phyloP scores from a whole-genome alignment of 495 filamentous ascomycete species.

The Podospora bellae-mahoneyi region DNA sequence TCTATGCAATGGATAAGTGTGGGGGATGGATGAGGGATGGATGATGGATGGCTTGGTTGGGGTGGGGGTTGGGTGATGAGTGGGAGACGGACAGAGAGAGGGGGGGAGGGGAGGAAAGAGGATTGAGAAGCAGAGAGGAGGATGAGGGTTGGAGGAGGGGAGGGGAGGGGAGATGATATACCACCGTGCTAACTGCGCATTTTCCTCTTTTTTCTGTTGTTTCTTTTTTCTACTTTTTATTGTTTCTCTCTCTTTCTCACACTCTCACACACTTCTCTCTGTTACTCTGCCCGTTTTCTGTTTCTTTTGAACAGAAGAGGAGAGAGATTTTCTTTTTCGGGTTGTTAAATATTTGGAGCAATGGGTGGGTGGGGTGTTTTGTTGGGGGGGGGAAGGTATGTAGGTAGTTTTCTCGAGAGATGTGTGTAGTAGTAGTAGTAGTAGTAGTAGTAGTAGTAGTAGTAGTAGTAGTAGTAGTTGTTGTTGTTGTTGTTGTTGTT shows the following conservation, averaged over 20 bases:
- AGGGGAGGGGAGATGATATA: conserved; percentile 9
- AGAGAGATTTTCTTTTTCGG: too few relatives aligned
- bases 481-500: too few relatives aligned
- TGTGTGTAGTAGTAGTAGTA: background rate
- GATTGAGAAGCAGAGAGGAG: conserved; percentile 1
- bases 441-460: too few relatives aligned
- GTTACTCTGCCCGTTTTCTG: too few relatives aligned
- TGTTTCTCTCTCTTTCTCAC: background rate
- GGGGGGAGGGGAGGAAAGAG: background rate
- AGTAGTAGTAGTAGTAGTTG: background rate
- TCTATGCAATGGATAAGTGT: background rate
- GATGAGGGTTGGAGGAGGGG: background rate
- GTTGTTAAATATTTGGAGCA: background rate
- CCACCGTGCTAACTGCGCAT: conserved; percentile 16
- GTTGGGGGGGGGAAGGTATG: background rate
- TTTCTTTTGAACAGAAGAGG: too few relatives aligned
- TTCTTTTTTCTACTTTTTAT: conserved; percentile 1
- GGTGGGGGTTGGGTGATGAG: conserved; percentile 9
- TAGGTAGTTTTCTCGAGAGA: background rate
- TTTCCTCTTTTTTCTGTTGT: conserved; percentile 11
- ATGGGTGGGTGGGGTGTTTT: background rate
- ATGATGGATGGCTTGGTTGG: background rate
- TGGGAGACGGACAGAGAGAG: background rate
- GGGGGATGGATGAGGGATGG: background rate
- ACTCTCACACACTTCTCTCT: too few relatives aligned